Base-by-base conservation (phyloP, 345 rosid species). In the Laguncularia racemosa region DNA sequence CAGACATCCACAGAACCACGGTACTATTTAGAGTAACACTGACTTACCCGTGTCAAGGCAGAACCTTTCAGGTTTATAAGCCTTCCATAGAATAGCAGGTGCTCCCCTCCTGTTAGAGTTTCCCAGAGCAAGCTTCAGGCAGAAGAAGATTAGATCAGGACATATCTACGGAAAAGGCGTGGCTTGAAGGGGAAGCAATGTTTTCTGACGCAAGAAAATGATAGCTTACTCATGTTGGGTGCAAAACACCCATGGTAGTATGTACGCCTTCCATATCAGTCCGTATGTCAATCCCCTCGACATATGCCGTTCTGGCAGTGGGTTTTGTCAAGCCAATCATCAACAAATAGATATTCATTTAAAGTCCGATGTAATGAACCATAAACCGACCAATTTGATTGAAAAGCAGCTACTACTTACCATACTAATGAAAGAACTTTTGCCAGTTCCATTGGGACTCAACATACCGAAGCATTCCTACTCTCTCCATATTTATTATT, bases 391-490 rank as follows among this genome's bases (percentile, higher is more conserved):
- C 28, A 23, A 23, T 23, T 23, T 23, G 5, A 23, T 23, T 2
- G 28, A 50, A 21, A 48, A 53, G 40, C 7, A 33, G 40, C 46
- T 40, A 47, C 55, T 50, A 80, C 81, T 72, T 52, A 90, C 99
- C 99, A 93, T 90, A 56, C 76, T 87, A 58, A 93, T 93, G 66
- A 93, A 87, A 44, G 96, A 90, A 46, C 97, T 87, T 66, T 93
- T 93, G 44, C 99, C 97, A 15, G 99, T 96, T 52, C 96, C 99
- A 73, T 93, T 93, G 3, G 99, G 99, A 57, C 99, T 96, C 53
- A 93, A 88, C 89, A 93, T 82, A 47, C 99, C 99, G 14, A 93
- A 87, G 75, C 99, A 93, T 70, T 93, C 97, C 60, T n/a, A n/a
- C 28, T 23, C 28, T 23, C 3, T 23, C 28, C 28, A 23, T 23